Conservation (phyloP, 331 rosid species). For the Acacia pycnantha region DNA sequence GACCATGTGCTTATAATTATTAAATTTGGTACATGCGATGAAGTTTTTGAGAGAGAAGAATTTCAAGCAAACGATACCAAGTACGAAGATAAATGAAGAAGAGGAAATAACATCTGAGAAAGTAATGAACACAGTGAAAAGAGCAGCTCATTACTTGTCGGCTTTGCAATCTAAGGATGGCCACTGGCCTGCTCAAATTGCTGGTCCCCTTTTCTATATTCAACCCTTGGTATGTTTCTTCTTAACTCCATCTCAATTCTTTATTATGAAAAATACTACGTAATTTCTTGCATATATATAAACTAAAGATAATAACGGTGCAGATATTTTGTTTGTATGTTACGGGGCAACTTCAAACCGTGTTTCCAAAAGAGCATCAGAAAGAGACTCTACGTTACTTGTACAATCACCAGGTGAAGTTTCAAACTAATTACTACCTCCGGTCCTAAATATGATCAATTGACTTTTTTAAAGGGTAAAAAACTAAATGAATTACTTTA, state of each 20-base stretch:
- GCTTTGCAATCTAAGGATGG: slow-evolving; percentile 54
- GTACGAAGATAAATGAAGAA: slow-evolving; percentile 31
- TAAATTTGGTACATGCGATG: not conserved
- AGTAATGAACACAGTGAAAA: slow-evolving; percentile 15
- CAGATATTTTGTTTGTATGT: slow-evolving; percentile 17
- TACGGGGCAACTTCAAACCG: not conserved
- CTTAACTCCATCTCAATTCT: not conserved
- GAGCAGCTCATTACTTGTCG: slow-evolving; percentile 36
- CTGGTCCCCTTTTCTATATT: slow-evolving; percentile 41
- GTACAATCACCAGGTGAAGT: slow-evolving; percentile 10
- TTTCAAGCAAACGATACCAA: slow-evolving; percentile 34
- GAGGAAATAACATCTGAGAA: slow-evolving; percentile 30
- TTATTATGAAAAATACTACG: no score
- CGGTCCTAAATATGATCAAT: no score
- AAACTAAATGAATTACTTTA: no score
- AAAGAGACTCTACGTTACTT: not conserved
- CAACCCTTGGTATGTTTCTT: slow-evolving; percentile 37
- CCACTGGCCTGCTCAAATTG: slow-evolving; percentile 60
- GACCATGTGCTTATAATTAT: no score
- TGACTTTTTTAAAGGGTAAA: no score
- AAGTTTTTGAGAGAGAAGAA: slow-evolving; percentile 46
- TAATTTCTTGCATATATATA: not conserved
- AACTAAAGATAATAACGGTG: not conserved
- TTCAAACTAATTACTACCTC: not conserved
- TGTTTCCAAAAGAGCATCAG: not conserved